Base-by-base conservation (phyloP, 2,329 filamentous ascomycete genomes). In the Xylaria arbuscula region DNA sequence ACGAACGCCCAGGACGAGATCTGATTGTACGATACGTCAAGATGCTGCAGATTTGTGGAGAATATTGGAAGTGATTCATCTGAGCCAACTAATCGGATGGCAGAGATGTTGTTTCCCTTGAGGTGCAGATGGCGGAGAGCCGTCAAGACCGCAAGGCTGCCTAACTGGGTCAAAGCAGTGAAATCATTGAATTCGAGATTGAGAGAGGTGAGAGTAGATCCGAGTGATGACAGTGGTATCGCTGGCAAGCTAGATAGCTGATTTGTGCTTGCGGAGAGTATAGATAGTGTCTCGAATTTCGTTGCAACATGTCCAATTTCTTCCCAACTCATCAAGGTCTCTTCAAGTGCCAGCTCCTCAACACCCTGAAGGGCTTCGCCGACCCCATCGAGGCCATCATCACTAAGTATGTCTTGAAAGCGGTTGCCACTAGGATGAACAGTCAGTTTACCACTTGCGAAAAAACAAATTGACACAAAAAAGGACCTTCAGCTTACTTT, bases 151-250 rank as follows among this genome's bases (percentile, higher is more conserved):
- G 84, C 75, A 4, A 95, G 83, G 32, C 85, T 81, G 2, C 81
- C 77, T 3, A 94, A 72, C 57, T 90, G 87, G 1, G 84, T 81
- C 22, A 94, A 78, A 8, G 83, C 81, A 1, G 82, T 83, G 75
- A 96, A 90, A 34, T 86, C 81, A 77, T 96, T 96, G 78, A 88
- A 90, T 73, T 94, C 92, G 11, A 97, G 83, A 61, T 88, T 89
- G 3, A 96, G 76, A 2, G 88, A 87, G 2, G 85, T 88, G 3
- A 94, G 78, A 0, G 84, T 88, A 0, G 81, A 76, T 0, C 84
- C 78, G 3, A 92, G 80, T 0, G 71, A 72, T 67, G 76, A 67
- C 55, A 80, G 75, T 68, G 82, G 72, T 40, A 83, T 76, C 0
- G 76, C 69, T 7, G 85, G 81, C 7, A 94, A 82, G 0, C 73